Evolutionary conservation across 352 stramenopile genomes (phyloP).

Genomic region (Globisporangium rhizosaccharum): DNA sequence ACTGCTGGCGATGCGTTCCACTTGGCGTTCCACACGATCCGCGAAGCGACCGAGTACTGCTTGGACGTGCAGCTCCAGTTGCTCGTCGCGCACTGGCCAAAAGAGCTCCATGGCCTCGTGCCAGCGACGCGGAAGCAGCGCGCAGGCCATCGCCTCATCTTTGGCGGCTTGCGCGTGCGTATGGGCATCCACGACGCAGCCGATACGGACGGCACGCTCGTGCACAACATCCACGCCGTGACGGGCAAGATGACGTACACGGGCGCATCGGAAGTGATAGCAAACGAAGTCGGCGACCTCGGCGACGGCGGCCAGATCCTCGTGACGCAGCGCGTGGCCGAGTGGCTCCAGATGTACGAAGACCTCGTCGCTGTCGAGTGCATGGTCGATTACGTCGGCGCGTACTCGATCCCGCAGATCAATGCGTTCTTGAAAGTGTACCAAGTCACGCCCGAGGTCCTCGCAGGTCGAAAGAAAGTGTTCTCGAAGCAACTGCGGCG

Average conservation of each 20-base stretch:
- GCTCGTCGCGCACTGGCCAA: slow-evolving; percentile 31
- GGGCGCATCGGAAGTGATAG: slow-evolving; percentile 50
- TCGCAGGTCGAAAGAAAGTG: slow-evolving; percentile 10
- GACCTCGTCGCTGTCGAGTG: slow-evolving; percentile 15
- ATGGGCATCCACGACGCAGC: slow-evolving; percentile 56
- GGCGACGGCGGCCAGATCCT: slow-evolving; percentile 47
- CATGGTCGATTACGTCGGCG: slow-evolving; percentile 22
- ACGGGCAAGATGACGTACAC: slow-evolving; percentile 54
- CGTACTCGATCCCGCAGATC: slow-evolving; percentile 28
- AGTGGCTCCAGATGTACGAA: slow-evolving; percentile 32
- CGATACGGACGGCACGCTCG: slow-evolving; percentile 32
- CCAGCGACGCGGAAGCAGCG: slow-evolving; percentile 29
- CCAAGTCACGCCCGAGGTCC: slow-evolving; percentile 22
- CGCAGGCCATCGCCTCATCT: slow-evolving; percentile 35
- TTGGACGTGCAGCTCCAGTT: slow-evolving; percentile 44
- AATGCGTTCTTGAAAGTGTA: slow-evolving; percentile 32
- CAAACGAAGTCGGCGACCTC: slow-evolving; percentile 41
- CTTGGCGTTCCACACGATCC: slow-evolving; percentile 47
- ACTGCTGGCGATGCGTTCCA: slow-evolving; percentile 55
- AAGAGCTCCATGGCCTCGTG: slow-evolving; percentile 34
- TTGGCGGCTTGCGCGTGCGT: slow-evolving; percentile 43
- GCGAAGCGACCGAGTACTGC: slow-evolving; percentile 54
- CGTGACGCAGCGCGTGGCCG: slow-evolving; percentile 30
- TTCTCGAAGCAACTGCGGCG: slow-evolving; percentile 8
- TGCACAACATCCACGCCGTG: slow-evolving; percentile 39